Evolutionary conservation across 306 rosid genomes (phyloP), one percentile per base, ranked within the genome.

Genomic region (Betula pendula): DNA sequence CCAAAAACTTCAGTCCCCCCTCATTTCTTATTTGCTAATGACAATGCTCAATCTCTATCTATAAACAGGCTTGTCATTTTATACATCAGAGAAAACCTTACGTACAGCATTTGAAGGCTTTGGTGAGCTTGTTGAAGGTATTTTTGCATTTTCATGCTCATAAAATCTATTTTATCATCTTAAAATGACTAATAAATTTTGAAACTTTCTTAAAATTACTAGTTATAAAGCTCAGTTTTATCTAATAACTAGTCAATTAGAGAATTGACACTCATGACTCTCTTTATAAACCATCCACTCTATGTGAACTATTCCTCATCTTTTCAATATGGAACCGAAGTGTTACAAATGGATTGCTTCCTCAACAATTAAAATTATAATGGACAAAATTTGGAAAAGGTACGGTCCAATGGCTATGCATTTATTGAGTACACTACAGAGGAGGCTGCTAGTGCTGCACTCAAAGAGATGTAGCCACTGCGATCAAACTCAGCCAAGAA

Each of bases 371-470:
- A 94, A 89, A 80, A 87, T 89, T 74, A 90, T 94, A 60, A 88
- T 90, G 86, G 97, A 94, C 86, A 92, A 92, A 80, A 94, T 94
- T 82, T 92, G 97, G 24, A 90, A 90, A 86, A 90, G 96, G n/a
- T n/a, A n/a, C n/a, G n/a, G 84, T 94, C 98, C 85, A 94, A 92
- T 77, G 98, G 95, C 52, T 94, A 90, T 84, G 98, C 98, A 52
- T 94, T 92, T 74, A 50, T 94, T 71, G 98, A 92, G 79, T 92
- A 90, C 83, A 79, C 96, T 40, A 90, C 98, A 1, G 89, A 85
- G 84, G 96, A 90, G 84, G 93, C 96, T 70, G 98, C 98, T 43
- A 70, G 88, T 75, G 89, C 87, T 45, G 98, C 98, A 20, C 87
- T 89, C 42, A 89, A 84, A 81, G 97, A 92, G 86, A 94, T 94